Percentiles rank a stretch among this genome's conserved stretches.
phyloP scores from a whole-genome alignment of 2,329 filamentous ascomycete species.

The Calycina marina region DNA sequence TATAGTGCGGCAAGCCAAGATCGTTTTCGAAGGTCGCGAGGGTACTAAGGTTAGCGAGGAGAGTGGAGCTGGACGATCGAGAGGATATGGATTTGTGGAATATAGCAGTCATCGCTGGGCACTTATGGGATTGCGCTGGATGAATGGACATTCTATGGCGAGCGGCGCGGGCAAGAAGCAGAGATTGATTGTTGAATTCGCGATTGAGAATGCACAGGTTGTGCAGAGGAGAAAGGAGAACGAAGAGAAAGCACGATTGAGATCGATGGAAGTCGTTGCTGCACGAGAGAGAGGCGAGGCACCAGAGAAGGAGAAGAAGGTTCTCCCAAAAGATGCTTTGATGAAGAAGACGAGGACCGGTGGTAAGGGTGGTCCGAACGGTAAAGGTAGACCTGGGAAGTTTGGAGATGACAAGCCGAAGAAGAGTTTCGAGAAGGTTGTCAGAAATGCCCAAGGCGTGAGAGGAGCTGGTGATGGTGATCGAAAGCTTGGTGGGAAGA shows the following conservation, averaged over 20 bases:
- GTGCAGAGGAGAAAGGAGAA: slow-evolving; percentile 60
- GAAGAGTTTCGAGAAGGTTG: slow-evolving; percentile 14
- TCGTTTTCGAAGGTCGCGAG: slow-evolving; percentile 79
- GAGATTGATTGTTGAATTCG: slow-evolving; percentile 87
- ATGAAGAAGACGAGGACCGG: slow-evolving; percentile 25
- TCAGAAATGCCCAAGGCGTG: neutral
- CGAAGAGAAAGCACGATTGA: slow-evolving; percentile 39
- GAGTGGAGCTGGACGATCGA: slow-evolving; percentile 64
- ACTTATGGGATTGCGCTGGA: slow-evolving; percentile 84
- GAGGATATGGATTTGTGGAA: slow-evolving; percentile 95
- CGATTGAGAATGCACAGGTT: slow-evolving; percentile 95
- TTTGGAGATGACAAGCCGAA: too few species aligned
- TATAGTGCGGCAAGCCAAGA: slow-evolving; percentile 82
- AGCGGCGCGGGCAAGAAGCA: slow-evolving; percentile 63
- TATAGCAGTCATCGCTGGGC: slow-evolving; percentile 89
- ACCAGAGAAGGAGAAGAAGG: slow-evolving; percentile 22
- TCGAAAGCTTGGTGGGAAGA: slow-evolving; percentile 1
- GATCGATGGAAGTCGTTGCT: slow-evolving; percentile 22
- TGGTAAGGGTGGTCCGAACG: slow-evolving; percentile 17
- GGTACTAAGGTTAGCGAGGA: slow-evolving; percentile 72
- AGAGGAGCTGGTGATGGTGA: slow-evolving; percentile 1
- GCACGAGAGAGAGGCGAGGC: slow-evolving; percentile 20
- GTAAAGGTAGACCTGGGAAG: slow-evolving; percentile 7
- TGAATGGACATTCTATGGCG: slow-evolving; percentile 61
- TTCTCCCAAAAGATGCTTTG: slow-evolving; percentile 17